phyloP scores from a whole-genome alignment of 768 basidiomycete genomes.

The Mycena pura region DNA sequence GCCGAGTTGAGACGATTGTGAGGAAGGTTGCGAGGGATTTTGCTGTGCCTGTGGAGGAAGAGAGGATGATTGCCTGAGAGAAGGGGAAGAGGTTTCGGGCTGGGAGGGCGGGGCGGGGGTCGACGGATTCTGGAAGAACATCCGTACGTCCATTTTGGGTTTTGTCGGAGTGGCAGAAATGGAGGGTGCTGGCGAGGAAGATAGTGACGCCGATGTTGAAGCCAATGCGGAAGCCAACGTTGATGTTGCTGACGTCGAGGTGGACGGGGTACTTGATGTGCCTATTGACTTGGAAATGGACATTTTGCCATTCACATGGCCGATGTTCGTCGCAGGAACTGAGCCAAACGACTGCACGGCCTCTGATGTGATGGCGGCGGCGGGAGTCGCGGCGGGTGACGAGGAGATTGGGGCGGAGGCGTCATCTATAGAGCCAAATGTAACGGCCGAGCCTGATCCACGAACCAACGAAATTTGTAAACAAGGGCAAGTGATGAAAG shows the following conservation, averaged over 20 bases:
- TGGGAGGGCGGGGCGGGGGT: conserved; percentile 59
- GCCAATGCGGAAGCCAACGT: conserved; percentile 37
- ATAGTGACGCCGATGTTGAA: conserved; percentile 40
- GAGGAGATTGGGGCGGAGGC: conserved; percentile 78
- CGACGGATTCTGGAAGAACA: conserved; percentile 63
- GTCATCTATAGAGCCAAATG: conserved; percentile 92
- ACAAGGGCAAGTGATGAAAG: conserved; percentile 3
- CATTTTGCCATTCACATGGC: conserved; percentile 70
- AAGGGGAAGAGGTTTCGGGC: conserved; percentile 65
- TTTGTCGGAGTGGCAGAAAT: conserved; percentile 33
- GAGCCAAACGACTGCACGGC: conserved; percentile 85
- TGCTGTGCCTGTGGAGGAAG: conserved; percentile 55
- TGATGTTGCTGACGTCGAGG: conserved; percentile 41
- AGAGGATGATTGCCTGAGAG: conserved; percentile 56
- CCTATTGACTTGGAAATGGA: conserved; percentile 51
- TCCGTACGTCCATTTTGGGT: conserved; percentile 62
- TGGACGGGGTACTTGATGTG: conserved; percentile 33
- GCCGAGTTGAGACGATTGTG: conserved; percentile 51
- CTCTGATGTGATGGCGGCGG: conserved; percentile 68
- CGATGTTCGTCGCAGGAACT: conserved; percentile 59
- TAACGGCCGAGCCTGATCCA: conserved; percentile 67
- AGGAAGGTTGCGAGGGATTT: conserved; percentile 43
- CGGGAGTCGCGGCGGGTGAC: conserved; percentile 74
- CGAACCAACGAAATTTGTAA: conserved; percentile 14
- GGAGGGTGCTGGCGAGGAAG: conserved; percentile 30